Conservation (phyloP, 345 rosid species). For the Euphorbia lathyris region DNA sequence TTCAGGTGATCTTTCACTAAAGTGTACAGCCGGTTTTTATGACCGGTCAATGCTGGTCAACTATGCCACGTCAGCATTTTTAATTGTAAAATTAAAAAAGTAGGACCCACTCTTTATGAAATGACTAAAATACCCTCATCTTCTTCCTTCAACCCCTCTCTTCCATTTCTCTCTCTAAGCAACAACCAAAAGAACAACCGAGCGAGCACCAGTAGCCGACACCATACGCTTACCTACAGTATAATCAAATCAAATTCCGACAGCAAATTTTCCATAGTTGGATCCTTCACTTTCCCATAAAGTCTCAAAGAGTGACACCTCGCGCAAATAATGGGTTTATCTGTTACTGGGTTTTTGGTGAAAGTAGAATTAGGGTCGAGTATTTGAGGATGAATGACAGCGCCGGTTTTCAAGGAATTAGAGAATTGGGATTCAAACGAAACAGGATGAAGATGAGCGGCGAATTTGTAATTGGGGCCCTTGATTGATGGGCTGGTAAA, state of each 20-base stretch:
- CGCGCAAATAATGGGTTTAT: constrained; percentile 67
- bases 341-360: neutral
- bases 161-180: too few relatives aligned
- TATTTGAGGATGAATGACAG: constrained; percentile 38
- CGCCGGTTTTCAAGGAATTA: constrained; percentile 55
- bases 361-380: constrained; percentile 4
- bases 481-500: constrained; percentile 52
- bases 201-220: constrained; percentile 60
- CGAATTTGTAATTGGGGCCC: constrained; percentile 25
- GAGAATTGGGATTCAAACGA: constrained; percentile 57
- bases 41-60: too few relatives aligned
- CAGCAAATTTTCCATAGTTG: constrained; percentile 71
- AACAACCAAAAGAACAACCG: constrained; percentile 79
- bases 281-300: constrained; percentile 85
- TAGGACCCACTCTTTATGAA: too few relatives aligned
- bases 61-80: too few relatives aligned
- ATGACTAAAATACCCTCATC: too few relatives aligned
- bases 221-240: constrained; percentile 73
- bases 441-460: constrained; percentile 43
- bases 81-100: too few relatives aligned
- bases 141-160: too few relatives aligned
- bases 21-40: too few relatives aligned
- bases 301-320: constrained; percentile 90
- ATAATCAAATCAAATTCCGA: constrained; percentile 92
- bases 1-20: too few relatives aligned